Evolutionary conservation across 2,329 filamentous ascomycete genomes (phyloP).

Genomic region (Alternaria angustiovoidea): DNA sequence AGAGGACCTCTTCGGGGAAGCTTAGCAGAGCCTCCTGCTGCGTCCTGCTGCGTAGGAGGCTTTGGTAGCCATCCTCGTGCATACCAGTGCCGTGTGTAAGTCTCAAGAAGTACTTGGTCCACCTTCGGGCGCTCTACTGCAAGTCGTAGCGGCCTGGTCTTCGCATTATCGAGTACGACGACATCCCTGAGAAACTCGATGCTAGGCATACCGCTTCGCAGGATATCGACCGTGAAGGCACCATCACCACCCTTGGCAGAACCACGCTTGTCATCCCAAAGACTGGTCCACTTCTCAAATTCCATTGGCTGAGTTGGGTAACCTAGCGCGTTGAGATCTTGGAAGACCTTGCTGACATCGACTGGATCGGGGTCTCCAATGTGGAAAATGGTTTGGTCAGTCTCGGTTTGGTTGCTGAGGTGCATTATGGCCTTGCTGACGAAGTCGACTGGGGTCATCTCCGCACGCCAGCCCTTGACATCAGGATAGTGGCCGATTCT

Average conservation of each 20-base stretch:
- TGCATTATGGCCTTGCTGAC: constrained; percentile 77
- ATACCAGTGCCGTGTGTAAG: constrained; percentile 81
- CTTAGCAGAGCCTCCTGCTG: constrained; percentile 55
- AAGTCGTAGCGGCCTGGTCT: constrained; percentile 68
- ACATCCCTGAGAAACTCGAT: constrained; percentile 75
- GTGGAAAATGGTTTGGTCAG: constrained; percentile 73
- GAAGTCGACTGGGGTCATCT: constrained; percentile 87
- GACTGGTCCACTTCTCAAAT: constrained; percentile 77
- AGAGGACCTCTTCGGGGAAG: constrained; percentile 65
- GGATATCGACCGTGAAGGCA: constrained; percentile 79
- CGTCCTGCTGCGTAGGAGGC: constrained; percentile 63
- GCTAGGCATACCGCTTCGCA: constrained; percentile 81
- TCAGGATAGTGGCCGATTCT: constrained; percentile 74
- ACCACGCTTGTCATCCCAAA: constrained; percentile 77
- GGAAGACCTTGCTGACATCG: constrained; percentile 71
- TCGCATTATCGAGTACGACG: constrained; percentile 75
- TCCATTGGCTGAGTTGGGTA: constrained; percentile 72
- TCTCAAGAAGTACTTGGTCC: constrained; percentile 74
- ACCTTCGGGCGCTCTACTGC: constrained; percentile 72
- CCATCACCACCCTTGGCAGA: constrained; percentile 71
- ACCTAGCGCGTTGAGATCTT: constrained; percentile 70
- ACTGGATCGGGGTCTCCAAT: constrained; percentile 77
- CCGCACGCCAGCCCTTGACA: constrained; percentile 77
- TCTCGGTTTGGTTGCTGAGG: constrained; percentile 69
- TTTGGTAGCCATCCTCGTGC: constrained; percentile 77